These are phyloP conservation scores for Corchorus olitorius DNA, from an alignment of 345 rosid species.

Conservation along the genomic window DNA sequence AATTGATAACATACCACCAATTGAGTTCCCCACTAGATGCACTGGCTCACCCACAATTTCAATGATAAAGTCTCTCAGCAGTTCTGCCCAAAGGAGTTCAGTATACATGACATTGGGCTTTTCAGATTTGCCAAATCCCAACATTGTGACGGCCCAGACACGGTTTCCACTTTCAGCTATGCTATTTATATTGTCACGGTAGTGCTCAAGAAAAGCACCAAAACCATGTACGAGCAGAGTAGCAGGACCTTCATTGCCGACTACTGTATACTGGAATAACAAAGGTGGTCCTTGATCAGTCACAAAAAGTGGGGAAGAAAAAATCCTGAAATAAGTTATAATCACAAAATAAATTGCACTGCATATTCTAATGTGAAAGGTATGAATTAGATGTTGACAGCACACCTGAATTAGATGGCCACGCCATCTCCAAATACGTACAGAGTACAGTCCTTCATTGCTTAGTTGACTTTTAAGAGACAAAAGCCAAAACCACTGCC, in stretches of 20 bases:
- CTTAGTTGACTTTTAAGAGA: conserved; percentile 49
- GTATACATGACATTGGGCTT: conserved; percentile 84
- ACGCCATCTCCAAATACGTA: conserved; percentile 82
- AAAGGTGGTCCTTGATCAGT: not conserved
- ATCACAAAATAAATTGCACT: conserved; percentile 1
- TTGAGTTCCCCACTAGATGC: conserved; percentile 82
- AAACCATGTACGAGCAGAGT: conserved; percentile 89
- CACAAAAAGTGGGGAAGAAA: conserved; percentile 17
- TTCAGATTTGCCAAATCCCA: conserved; percentile 94
- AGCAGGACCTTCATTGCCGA: conserved; percentile 70
- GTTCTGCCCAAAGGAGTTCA: conserved; percentile 85
- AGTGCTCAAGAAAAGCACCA: conserved; percentile 94
- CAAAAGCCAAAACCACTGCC: conserved; percentile 86
- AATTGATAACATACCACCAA: conserved; percentile 64
- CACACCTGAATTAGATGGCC: conserved; percentile 82
- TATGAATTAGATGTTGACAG: conserved; percentile 11
- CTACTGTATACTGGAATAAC: conserved; percentile 58
- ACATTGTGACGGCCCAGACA: conserved; percentile 73
- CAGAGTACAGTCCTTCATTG: conserved; percentile 31
- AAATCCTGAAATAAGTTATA: not conserved
- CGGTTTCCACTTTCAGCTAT: conserved; percentile 57
- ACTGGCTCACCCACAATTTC: conserved; percentile 84
- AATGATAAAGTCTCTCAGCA: conserved; percentile 76
- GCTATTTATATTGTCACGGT: conserved; percentile 61
- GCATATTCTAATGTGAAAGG: conserved; percentile 16